Base-by-base conservation (phyloP, 2,329 filamentous ascomycete species). In the Colletotrichum theobromicola region DNA sequence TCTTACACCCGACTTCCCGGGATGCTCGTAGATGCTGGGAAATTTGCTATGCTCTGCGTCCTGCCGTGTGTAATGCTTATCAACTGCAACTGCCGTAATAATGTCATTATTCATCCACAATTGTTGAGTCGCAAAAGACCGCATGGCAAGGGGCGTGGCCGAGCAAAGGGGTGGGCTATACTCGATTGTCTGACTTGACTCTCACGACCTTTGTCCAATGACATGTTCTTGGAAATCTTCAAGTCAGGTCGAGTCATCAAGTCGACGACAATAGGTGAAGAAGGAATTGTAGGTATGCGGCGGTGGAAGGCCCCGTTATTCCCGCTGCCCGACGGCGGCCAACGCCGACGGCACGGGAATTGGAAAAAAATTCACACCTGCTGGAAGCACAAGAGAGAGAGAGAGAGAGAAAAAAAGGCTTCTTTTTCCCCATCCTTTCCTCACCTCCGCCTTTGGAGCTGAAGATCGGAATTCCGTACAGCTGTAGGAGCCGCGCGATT, bases 21-120 rank as follows among this genome's bases (percentile, higher is more conserved):
- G 72, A 58, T 72, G 32, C 37, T 37, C 72, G 72, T 30, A 67
- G 72, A 35, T 63, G 34, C 42, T 35, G 42, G 62, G 62, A 72
- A 62, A 72, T 72, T 74, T 72, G 72, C 32, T 62, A 67, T 75
- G 62, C 53, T 34, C 55, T 46, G 50, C n/a, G 10, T 67, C 18
- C 68, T 21, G 35, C 42, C 46, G 15, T 34, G 34, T 34, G 62
- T 55, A 50, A 50, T 72, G 69, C 69, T 26, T 34, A 15, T 72
- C 63, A 35, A 13, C 53, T 37, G n/a, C 53, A 60, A 35, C 42
- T 35, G n/a, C 57, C 9, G 21, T 57, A 50, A 72, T 63, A 63
- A 72, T 58, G 30, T 15, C 34, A 67, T 72, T 74, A 37, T 61
- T 50, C 62, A 34, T 24, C 35, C 66, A 16, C 26, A 58, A 57